phyloP scores from a whole-genome alignment of 164 flowering plant genomes.

The Berberis thunbergii region DNA sequence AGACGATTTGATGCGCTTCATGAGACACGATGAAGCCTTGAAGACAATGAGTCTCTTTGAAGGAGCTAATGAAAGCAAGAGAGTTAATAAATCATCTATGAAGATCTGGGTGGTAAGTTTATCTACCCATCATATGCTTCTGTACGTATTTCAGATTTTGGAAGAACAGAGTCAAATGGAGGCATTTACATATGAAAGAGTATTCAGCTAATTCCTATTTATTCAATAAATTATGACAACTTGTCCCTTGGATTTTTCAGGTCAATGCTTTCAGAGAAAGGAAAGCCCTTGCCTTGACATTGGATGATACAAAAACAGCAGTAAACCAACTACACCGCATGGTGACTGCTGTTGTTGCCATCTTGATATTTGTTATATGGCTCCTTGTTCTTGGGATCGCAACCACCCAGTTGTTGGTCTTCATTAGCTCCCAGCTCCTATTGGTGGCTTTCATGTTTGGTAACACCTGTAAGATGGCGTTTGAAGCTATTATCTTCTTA shows the following conservation, averaged over 20 bases:
- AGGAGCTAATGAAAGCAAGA: constrained; percentile 32
- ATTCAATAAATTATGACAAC: not conserved
- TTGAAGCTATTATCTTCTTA: constrained; percentile 57
- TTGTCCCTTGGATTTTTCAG: constrained; percentile 15
- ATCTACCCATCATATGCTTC: not conserved
- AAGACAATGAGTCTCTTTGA: constrained; percentile 45
- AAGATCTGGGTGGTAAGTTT: constrained; percentile 41
- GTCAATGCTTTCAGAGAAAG: constrained; percentile 54
- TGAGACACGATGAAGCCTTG: constrained; percentile 48
- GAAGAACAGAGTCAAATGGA: no score
- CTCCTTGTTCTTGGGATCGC: constrained; percentile 50
- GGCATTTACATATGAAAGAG: no score
- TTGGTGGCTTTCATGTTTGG: constrained; percentile 54
- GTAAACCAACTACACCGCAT: constrained; percentile 54
- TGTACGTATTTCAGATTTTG: not conserved
- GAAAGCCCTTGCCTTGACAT: constrained; percentile 52
- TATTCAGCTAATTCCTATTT: no score
- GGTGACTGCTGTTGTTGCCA: constrained; percentile 29
- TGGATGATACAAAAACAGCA: constrained; percentile 66
- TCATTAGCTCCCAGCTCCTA: constrained; percentile 53
- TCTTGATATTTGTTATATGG: constrained; percentile 33
- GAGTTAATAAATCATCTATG: constrained; percentile 43
- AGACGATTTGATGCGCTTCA: constrained; percentile 47
- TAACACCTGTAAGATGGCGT: constrained; percentile 48
- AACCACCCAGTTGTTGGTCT: constrained; percentile 32